Evolutionary conservation across 2,329 filamentous ascomycete genomes (phyloP).

Genomic region (Aaosphaeria pasadenensis): DNA sequence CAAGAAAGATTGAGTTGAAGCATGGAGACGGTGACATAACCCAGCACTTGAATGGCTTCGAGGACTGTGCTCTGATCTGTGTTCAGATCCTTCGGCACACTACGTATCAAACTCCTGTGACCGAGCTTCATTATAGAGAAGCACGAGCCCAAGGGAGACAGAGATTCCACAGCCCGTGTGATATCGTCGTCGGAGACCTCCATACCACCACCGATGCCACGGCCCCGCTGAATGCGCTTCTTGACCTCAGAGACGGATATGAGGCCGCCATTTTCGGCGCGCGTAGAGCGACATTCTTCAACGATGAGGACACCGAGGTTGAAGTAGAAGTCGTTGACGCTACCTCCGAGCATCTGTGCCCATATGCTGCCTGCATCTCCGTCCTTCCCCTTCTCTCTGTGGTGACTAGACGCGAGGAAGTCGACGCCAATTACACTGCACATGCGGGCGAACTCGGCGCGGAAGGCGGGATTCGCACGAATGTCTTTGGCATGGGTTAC

Average conservation of each 20-base stretch:
- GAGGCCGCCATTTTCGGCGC: conserved; percentile 87
- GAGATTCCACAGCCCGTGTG: conserved; percentile 79
- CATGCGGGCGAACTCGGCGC: conserved; percentile 97
- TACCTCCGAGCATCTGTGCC: conserved; percentile 86
- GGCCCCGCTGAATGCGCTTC: conserved; percentile 68
- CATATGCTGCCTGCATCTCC: conserved; percentile 71
- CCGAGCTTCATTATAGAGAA: conserved; percentile 85
- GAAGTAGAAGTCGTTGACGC: conserved; percentile 98
- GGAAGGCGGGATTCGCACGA: conserved; percentile 89
- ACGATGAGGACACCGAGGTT: conserved; percentile 94
- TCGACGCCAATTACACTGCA: conserved; percentile 96
- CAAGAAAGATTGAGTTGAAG: conserved; percentile 81
- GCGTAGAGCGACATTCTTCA: conserved; percentile 82
- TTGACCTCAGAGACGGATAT: conserved; percentile 80
- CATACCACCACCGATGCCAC: conserved; percentile 70
- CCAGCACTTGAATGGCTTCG: conserved; percentile 84
- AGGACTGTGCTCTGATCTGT: conserved; percentile 90
- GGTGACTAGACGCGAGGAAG: conserved; percentile 64
- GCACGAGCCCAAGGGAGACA: conserved; percentile 82
- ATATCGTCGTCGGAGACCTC: conserved; percentile 92
- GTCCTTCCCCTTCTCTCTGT: conserved; percentile 28
- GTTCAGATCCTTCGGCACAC: conserved; percentile 91
- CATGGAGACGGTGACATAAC: conserved; percentile 88
- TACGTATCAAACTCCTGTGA: conserved; percentile 81
- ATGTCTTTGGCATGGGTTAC: conserved; percentile 94